A percentile compares a stretch with the other conserved stretches of the same genome.
Evolutionary conservation across 768 basidiomycete species (phyloP).

Genomic region (Termitomyces sp.): DNA sequence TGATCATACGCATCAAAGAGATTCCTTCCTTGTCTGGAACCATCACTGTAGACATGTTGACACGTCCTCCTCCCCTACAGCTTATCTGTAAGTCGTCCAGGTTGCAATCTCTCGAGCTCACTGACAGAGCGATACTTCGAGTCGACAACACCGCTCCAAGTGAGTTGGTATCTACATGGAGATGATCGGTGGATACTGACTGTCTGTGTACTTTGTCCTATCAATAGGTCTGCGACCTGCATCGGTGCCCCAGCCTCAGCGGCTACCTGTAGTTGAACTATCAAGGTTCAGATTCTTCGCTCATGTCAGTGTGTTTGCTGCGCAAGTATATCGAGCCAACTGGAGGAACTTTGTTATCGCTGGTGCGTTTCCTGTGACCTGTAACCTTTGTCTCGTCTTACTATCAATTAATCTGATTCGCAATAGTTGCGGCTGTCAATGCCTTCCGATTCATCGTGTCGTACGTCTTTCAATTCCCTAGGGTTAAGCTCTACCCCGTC

Average conservation of each 20-base stretch:
- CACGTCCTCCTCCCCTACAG: conserved; percentile 37
- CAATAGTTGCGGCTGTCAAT: conserved; percentile 33
- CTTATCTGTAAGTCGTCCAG: conserved; percentile 28
- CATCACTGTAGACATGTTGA: conserved; percentile 30
- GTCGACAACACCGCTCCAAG: conserved; percentile 30
- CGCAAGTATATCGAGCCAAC: conserved; percentile 31
- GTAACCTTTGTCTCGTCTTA: not conserved
- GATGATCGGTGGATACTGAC: not conserved
- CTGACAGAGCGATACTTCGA: conserved; percentile 2
- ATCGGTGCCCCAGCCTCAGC: not conserved
- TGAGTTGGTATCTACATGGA: not conserved
- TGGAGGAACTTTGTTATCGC: conserved; percentile 37
- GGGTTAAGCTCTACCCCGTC: not conserved
- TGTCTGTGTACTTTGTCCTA: not conserved
- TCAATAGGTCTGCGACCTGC: conserved; percentile 5
- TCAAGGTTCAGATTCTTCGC: conserved; percentile 7
- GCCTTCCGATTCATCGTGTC: conserved; percentile 30
- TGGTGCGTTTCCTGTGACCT: conserved; percentile 18
- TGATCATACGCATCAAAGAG: not conserved
- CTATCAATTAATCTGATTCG: not conserved
- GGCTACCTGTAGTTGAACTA: not conserved
- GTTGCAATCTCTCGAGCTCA: not conserved
- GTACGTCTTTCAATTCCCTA: conserved; percentile 20
- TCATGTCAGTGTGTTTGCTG: conserved; percentile 25
- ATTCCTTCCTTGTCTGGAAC: conserved; percentile 34